Evolutionary conservation across 352 stramenopile genomes (phyloP).

Genomic region (Pythium biforme): DNA sequence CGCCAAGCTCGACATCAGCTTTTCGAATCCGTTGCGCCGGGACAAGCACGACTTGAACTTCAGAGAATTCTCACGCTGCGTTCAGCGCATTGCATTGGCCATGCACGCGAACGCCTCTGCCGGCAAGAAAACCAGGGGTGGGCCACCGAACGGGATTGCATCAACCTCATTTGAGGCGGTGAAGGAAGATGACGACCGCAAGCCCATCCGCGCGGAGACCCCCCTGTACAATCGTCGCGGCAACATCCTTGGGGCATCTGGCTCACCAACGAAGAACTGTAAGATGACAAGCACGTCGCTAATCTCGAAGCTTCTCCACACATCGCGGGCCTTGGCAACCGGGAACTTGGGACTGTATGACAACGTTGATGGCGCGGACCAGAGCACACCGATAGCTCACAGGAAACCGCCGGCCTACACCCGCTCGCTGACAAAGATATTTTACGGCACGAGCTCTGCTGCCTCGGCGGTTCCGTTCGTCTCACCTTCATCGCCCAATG

Average conservation of each 20-base stretch:
- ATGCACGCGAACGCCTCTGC: slow-evolving; percentile 39
- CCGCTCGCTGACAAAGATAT: slow-evolving; percentile 19
- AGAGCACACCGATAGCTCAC: background rate
- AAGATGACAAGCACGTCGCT: slow-evolving; percentile 67
- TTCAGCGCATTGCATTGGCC: slow-evolving; percentile 63
- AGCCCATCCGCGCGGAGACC: slow-evolving; percentile 26
- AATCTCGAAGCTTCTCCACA: slow-evolving; percentile 54
- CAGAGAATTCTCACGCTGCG: slow-evolving; percentile 68
- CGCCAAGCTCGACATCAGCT: slow-evolving; percentile 72
- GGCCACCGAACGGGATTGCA: slow-evolving; percentile 34
- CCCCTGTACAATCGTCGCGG: slow-evolving; percentile 50
- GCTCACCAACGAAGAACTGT: slow-evolving; percentile 45
- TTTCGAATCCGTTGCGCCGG: slow-evolving; percentile 44
- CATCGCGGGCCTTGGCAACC: slow-evolving; percentile 31
- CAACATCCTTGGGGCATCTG: slow-evolving; percentile 42
- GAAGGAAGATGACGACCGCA: slow-evolving; percentile 43
- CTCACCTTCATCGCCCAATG: background rate
- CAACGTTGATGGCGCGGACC: background rate
- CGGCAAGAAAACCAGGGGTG: background rate
- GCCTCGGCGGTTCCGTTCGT: slow-evolving; percentile 15
- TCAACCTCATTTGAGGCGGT: slow-evolving; percentile 51
- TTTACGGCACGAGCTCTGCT: slow-evolving; percentile 8
- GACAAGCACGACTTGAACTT: slow-evolving; percentile 63
- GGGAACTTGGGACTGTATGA: background rate
- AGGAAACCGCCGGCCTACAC: background rate